Percentiles rank a stretch among this genome's conserved stretches.
Conservation (phyloP, 305 asterid species). For the Lippia alba region DNA sequence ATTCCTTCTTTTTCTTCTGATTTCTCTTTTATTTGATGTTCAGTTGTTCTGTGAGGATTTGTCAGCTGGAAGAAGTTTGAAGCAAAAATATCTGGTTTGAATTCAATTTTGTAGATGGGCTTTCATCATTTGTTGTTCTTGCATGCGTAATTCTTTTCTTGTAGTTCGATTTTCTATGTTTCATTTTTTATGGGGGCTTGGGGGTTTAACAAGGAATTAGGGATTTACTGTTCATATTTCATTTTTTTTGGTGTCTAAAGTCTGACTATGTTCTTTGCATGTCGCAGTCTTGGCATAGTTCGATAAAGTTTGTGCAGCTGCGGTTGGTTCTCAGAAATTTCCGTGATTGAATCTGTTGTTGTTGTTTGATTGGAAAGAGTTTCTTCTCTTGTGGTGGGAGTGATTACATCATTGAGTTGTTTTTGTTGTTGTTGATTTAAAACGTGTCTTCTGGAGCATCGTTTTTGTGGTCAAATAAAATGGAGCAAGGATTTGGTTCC, state of each 20-base stretch:
- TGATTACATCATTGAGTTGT: constrained; percentile 18
- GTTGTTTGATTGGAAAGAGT: constrained; percentile 3
- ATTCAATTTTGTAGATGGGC: constrained; percentile 8
- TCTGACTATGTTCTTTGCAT: constrained; percentile 33
- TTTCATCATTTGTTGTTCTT: constrained; percentile 22
- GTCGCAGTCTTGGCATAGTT: constrained; percentile 37
- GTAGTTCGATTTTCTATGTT: constrained; percentile 9
- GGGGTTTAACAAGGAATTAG: constrained; percentile 39
- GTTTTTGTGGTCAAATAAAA: constrained; percentile 33
- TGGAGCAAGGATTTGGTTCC: constrained; percentile 73
- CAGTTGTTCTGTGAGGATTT: neutral
- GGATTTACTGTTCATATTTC: constrained; percentile 30
- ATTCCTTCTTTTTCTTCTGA: neutral
- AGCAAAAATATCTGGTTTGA: neutral
- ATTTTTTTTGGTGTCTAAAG: constrained; percentile 6
- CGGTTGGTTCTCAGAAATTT: constrained; percentile 20
- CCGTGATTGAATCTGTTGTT: constrained; percentile 26
- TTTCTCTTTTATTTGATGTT: neutral
- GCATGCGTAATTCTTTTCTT: constrained; percentile 33
- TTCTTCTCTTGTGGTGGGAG: constrained; percentile 9
- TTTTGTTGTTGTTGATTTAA: constrained; percentile 15
- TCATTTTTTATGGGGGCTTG: constrained; percentile 24
- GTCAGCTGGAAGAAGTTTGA: neutral
- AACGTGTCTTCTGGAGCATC: constrained; percentile 12
- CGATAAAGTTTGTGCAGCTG: constrained; percentile 26